Conservation (phyloP, 306 rosid genomes). For the Astragalus glycyphyllos region DNA sequence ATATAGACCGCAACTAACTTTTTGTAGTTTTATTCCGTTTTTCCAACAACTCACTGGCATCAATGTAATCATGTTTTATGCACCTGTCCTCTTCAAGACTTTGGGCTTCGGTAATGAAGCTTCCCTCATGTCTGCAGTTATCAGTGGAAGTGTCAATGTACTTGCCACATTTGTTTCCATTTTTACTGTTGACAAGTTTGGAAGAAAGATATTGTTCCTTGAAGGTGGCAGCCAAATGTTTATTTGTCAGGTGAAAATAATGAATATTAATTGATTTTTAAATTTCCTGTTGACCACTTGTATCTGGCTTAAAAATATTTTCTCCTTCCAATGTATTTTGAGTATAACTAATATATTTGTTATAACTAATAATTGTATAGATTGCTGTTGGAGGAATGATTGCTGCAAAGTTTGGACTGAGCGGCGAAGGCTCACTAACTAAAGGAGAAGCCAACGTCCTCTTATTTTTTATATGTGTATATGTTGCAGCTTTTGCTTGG, state of each 20-base stretch:
- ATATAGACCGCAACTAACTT: constrained; percentile 34
- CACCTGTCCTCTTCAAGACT: constrained; percentile 13
- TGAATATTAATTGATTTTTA: not conserved
- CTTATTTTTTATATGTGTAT: constrained; percentile 1
- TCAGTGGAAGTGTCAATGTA: constrained; percentile 11
- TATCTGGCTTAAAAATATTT: no score
- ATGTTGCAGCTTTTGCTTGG: not conserved
- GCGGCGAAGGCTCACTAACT: not conserved
- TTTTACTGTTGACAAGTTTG: constrained; percentile 11
- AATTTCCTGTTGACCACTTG: no score
- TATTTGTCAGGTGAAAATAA: constrained; percentile 24
- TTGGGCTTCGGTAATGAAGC: constrained; percentile 30
- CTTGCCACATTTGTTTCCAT: constrained; percentile 30
- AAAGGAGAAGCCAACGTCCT: constrained; percentile 15
- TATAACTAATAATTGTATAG: not conserved
- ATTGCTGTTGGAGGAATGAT: constrained; percentile 18
- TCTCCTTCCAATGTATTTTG: not conserved
- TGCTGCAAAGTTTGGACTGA: constrained; percentile 6
- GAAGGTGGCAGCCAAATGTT: constrained; percentile 32
- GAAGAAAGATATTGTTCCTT: constrained; percentile 21
- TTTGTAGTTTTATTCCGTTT: not conserved
- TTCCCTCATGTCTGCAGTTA: constrained; percentile 26
- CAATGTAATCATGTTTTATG: constrained; percentile 36
- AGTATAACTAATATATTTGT: not conserved
- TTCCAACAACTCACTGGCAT: constrained; percentile 35